Percentiles rank a stretch among this genome's conserved stretches.
phyloP scores from a whole-genome alignment of 345 rosid genomes.

The Gossypium raimondii region DNA sequence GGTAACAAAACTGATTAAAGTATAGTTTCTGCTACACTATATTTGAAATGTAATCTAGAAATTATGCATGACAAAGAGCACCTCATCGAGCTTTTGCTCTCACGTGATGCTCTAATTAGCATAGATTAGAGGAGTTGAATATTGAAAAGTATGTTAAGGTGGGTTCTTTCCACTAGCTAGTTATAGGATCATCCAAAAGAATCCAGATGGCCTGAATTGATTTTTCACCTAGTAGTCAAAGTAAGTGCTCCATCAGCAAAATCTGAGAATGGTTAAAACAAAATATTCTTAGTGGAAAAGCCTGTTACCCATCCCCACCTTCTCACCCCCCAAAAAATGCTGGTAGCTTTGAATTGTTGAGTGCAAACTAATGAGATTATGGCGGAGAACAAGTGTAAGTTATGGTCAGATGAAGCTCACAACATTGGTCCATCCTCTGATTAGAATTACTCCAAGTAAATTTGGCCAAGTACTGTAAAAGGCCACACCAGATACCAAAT shows the following conservation, averaged over 20 bases:
- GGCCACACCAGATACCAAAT: too few relatives aligned
- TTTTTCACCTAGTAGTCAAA: background rate
- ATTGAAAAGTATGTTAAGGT: background rate
- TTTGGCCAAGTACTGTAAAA: too few relatives aligned
- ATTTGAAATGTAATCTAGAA: slow-evolving; percentile 7
- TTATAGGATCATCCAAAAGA: background rate
- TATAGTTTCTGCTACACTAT: slow-evolving; percentile 11
- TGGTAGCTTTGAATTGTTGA: background rate
- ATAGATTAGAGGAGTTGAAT: background rate
- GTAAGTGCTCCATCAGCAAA: background rate
- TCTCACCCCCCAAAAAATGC: background rate
- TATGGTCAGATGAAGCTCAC: background rate
- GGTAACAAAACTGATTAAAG: slow-evolving; percentile 3
- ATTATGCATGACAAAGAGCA: slow-evolving; percentile 1
- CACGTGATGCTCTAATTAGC: background rate
- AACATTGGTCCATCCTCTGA: background rate
- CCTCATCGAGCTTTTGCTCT: background rate
- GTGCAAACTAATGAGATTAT: background rate
- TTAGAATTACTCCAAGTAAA: background rate
- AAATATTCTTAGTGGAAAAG: background rate
- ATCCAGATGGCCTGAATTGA: background rate
- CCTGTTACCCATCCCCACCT: background rate
- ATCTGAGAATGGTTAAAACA: background rate
- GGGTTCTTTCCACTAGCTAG: background rate
- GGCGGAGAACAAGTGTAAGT: background rate